A percentile compares a stretch with the other conserved stretches of the same genome.
Conservation (phyloP, 2,329 filamentous ascomycete genomes). For the Stagonosporopsis vannaccii region DNA sequence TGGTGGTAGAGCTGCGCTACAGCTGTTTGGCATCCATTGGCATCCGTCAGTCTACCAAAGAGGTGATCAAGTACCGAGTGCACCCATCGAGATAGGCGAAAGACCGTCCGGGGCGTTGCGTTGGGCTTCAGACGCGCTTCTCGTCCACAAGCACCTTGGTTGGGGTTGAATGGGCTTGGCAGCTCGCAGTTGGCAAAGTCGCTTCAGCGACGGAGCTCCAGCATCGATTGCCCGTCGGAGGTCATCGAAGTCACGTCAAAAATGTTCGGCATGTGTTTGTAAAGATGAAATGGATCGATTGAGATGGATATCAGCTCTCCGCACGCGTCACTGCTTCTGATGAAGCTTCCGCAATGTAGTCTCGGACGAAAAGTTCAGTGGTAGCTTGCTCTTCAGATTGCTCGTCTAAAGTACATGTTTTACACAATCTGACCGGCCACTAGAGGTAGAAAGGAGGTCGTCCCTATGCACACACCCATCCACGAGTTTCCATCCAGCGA, state of each 20-base stretch:
- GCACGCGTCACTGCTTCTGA: slow-evolving; percentile 37
- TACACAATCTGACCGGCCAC: slow-evolving; percentile 53
- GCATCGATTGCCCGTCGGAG: slow-evolving; percentile 22
- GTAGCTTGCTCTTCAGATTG: slow-evolving; percentile 53
- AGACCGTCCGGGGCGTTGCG: slow-evolving; percentile 10
- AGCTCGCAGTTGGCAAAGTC: slow-evolving; percentile 31
- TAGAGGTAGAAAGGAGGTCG: slow-evolving; percentile 49
- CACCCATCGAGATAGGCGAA: slow-evolving; percentile 2
- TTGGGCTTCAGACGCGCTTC: slow-evolving; percentile 3
- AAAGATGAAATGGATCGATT: slow-evolving; percentile 39
- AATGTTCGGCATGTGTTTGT: slow-evolving; percentile 28
- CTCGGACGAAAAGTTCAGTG: slow-evolving; percentile 44
- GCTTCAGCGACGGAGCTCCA: slow-evolving; percentile 27
- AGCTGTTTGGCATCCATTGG: background rate
- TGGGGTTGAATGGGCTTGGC: slow-evolving; percentile 45
- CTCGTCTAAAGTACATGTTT: slow-evolving; percentile 54
- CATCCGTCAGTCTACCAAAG: background rate
- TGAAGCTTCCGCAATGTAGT: slow-evolving; percentile 31
- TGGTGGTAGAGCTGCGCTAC: background rate
- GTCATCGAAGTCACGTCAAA: slow-evolving; percentile 27
- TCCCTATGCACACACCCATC: slow-evolving; percentile 51
- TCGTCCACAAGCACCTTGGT: slow-evolving; percentile 11
- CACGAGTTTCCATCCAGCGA: slow-evolving; percentile 48
- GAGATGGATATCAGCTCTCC: slow-evolving; percentile 30
- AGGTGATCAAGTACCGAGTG: background rate